Conservation (phyloP, 1,139 yeast species). For the Meyerozyma smithsonii region DNA sequence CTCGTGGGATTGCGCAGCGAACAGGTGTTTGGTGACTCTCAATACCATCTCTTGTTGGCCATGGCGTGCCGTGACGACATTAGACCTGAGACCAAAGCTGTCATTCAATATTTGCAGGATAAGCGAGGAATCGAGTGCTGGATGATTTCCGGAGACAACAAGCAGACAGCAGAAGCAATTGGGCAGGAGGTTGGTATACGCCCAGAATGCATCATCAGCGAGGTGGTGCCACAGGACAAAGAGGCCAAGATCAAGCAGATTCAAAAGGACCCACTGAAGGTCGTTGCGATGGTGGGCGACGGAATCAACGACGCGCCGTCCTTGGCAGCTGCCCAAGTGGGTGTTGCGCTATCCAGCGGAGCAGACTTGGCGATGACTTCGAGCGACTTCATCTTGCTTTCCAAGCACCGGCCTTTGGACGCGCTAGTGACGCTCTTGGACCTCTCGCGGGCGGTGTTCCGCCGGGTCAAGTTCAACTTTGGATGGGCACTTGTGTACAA, state of each 20-base stretch:
- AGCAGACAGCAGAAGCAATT: conserved; percentile 61
- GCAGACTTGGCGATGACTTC: conserved; percentile 57
- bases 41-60: conserved; percentile 38
- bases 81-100: conserved; percentile 55
- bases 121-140: conserved; percentile 51
- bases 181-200: conserved; percentile 60
- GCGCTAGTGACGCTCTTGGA: conserved; percentile 47
- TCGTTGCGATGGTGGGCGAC: conserved; percentile 62
- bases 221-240: conserved; percentile 70
- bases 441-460: conserved; percentile 20
- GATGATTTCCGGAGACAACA: conserved; percentile 74
- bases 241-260: conserved; percentile 54
- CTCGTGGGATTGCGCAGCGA: conserved; percentile 43
- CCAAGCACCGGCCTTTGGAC: conserved; percentile 42
- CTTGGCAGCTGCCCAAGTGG: conserved; percentile 54
- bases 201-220: conserved; percentile 55
- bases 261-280: conserved; percentile 30
- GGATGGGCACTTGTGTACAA: conserved; percentile 53
- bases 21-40: conserved; percentile 20
- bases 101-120: conserved; percentile 41
- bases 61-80: conserved; percentile 63
- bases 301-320: conserved; percentile 67
- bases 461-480: conserved; percentile 47
- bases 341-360: conserved; percentile 55
- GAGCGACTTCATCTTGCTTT: conserved; percentile 51